Evolutionary conservation across 768 basidiomycete genomes (phyloP), one percentile per base, ranked within the genome.

Genomic region (Boletales sp.): DNA sequence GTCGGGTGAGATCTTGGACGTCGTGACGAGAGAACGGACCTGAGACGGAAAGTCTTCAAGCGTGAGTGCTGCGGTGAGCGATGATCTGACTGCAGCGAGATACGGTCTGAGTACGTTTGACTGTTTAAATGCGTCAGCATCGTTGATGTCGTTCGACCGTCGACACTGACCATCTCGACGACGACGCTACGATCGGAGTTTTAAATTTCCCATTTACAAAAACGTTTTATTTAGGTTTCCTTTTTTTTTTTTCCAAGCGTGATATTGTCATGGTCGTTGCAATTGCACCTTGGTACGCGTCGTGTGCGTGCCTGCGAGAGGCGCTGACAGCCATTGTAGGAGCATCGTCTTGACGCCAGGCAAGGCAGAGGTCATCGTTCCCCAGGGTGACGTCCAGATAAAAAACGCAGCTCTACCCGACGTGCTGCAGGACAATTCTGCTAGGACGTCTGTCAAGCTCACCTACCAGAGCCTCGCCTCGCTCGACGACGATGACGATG

Each of bases 11-110:
- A 62, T 50, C 45, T 6, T 27, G 24, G 24, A 5, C 34, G 11
- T 34, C 5, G 5, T 34, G 34, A 34, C 15, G 12, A 15, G 2
- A 14, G 6, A 15, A 62, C 47, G 2, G 14, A 46, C 62, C 60
- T 99, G 95, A 11, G 95, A 98, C 43, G 93, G 83, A 76, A 99
- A 99, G 80, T 94, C 92, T 75, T 99, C 93, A 54, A 99, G 77
- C 1, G 94, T 97, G 58, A 99, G 76, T 3, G 97, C 94, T 29
- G 97, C 95, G n/a, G 95, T 98, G 43, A 99, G 77, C 19, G 97
- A 97, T 7, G 92, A 92, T 56, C 97, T 80, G 48, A 99, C 97
- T 17, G 94, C 94, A 19, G 91, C 88, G 47, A 99, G 86, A 71
- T 99, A 98, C 4, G 95, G 94, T 64, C 95, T 81, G 40, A 98